Conservation (phyloP, 2,329 filamentous ascomycete species). For the Onygenales sp. region DNA sequence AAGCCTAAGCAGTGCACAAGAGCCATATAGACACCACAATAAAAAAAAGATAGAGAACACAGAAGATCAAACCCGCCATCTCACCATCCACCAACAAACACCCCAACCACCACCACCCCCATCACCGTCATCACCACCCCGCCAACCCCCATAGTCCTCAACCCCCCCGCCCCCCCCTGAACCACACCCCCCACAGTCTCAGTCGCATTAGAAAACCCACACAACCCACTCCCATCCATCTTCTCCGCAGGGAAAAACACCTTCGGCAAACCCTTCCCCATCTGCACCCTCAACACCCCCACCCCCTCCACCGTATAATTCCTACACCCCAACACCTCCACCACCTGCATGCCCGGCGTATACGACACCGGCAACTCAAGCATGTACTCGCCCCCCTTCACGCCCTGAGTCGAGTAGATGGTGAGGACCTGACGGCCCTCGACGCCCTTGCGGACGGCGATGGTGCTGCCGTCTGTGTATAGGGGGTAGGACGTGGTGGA, state of each 20-base stretch:
- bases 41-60: neutral
- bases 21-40: too few relatives aligned
- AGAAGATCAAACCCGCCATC: neutral
- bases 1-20: too few relatives aligned
- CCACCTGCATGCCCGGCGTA: conserved; percentile 20
- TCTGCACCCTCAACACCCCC: conserved; percentile 12
- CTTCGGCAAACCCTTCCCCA: conserved; percentile 15
- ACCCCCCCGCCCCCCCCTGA: neutral
- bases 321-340: conserved; percentile 29
- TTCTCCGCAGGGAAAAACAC: conserved; percentile 16
- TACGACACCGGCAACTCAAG: conserved; percentile 38
- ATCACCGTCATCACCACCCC: neutral
- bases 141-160: neutral
- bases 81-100: neutral
- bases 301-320: conserved; percentile 12
- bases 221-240: conserved; percentile 16
- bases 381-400: conserved; percentile 29
- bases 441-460: conserved; percentile 38
- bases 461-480: conserved; percentile 33
- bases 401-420: conserved; percentile 36
- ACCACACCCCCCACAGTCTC: neutral
- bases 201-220: neutral
- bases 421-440: conserved; percentile 22
- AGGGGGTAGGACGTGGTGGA: conserved; percentile 34
- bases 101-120: too few relatives aligned